phyloP scores from a whole-genome alignment of 805 yeast genomes.

The Debaryomyces maramus region DNA sequence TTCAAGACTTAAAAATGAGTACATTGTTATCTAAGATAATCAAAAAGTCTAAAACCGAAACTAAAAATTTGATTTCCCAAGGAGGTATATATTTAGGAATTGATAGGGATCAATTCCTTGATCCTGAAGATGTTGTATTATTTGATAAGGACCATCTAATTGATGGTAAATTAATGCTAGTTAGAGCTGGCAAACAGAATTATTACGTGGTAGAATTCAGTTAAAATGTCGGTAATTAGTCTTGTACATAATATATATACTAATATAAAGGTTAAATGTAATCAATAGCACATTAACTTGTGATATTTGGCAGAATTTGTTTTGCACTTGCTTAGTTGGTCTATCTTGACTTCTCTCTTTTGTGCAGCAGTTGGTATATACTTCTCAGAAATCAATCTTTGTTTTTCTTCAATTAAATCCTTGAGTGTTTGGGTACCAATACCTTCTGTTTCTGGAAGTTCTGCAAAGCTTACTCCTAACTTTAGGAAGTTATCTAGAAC shows the following conservation, averaged over 20 bases:
- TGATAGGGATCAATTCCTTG: constrained; percentile 50
- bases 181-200: constrained; percentile 75
- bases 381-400: constrained; percentile 5
- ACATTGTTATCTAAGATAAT: constrained; percentile 50
- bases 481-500: constrained; percentile 10
- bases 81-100: constrained; percentile 78
- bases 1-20: constrained; percentile 47
- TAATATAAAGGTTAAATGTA: not conserved
- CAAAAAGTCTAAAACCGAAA: constrained; percentile 55
- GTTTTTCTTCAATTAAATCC: constrained; percentile 10
- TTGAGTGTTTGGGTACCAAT: constrained; percentile 1
- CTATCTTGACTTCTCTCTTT: constrained; percentile 1
- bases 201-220: constrained; percentile 54
- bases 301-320: constrained; percentile 9
- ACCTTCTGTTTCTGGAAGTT: constrained; percentile 3
- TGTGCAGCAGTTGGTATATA: constrained; percentile 9
- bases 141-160: constrained; percentile 52
- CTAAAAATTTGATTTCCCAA: constrained; percentile 57
- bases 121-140: constrained; percentile 50
- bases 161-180: constrained; percentile 58
- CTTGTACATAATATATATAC: constrained; percentile 4
- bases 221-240: not conserved
- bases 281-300: constrained; percentile 11
- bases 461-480: constrained; percentile 7
- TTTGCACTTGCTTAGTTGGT: constrained; percentile 8